Conservation (phyloP, 2,329 filamentous ascomycete species). For the Epichloe gansuensis region DNA sequence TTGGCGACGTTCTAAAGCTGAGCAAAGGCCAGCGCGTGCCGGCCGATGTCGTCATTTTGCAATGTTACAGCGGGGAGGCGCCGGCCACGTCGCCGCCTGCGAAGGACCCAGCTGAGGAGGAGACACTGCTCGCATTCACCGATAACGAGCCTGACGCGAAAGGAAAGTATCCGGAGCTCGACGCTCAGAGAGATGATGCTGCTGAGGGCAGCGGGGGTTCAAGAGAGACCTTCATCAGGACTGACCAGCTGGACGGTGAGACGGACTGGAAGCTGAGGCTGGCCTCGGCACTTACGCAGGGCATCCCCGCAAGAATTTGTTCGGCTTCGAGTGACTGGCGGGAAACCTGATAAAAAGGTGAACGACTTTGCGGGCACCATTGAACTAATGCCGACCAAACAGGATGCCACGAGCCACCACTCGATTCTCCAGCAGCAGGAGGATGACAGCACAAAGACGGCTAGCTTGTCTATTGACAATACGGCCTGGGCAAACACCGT, state of each 20-base stretch:
- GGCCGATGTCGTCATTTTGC: conserved; percentile 85
- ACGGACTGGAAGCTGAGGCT: conserved; percentile 96
- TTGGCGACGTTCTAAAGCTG: conserved; percentile 91
- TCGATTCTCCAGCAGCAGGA: conserved; percentile 21
- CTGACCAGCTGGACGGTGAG: conserved; percentile 93
- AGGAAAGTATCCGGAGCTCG: conserved; percentile 22
- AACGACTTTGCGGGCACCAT: conserved; percentile 92
- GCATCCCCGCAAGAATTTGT: conserved; percentile 64
- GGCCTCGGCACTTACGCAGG: conserved; percentile 75
- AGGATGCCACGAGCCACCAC: conserved; percentile 33
- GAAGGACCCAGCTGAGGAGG: conserved; percentile 24
- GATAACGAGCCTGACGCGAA: conserved; percentile 23
- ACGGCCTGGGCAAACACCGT: conserved; percentile 98
- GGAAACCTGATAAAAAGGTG: conserved; percentile 84
- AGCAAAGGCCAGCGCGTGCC: conserved; percentile 87
- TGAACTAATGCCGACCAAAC: conserved; percentile 51
- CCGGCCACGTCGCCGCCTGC: conserved; percentile 15
- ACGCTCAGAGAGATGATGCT: conserved; percentile 15
- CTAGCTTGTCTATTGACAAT: conserved; percentile 83
- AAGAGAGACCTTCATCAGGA: conserved; percentile 92
- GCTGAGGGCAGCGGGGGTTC: conserved; percentile 29
- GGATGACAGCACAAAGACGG: conserved; percentile 38
- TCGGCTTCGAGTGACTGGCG: conserved; percentile 60
- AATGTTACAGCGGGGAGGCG: conserved; percentile 57
- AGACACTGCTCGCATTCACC: conserved; percentile 30